Evolutionary conservation across 352 stramenopile species (phyloP).

Genomic region (Elongisporangium senticosum): DNA sequence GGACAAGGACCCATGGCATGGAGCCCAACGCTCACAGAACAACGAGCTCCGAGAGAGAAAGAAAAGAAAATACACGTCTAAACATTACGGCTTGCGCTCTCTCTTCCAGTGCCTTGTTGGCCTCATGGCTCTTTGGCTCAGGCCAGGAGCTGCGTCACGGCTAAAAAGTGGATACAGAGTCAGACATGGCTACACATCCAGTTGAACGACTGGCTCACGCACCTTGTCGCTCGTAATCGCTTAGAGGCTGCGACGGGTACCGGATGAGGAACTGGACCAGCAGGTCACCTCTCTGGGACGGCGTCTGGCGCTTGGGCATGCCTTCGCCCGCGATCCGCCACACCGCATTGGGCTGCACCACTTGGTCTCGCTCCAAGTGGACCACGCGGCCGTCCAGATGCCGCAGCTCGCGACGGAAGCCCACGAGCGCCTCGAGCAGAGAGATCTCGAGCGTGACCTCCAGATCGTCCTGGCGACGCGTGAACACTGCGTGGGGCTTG

Average conservation of each 20-base stretch:
- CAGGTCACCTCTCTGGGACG: slow-evolving; percentile 63
- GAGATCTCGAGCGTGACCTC: slow-evolving; percentile 89
- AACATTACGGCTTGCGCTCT: slow-evolving; percentile 18
- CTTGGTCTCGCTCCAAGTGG: slow-evolving; percentile 49
- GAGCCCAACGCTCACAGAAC: slow-evolving; percentile 11
- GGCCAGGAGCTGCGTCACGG: slow-evolving; percentile 10
- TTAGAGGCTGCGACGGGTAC: slow-evolving; percentile 74
- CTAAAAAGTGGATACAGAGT: slow-evolving; percentile 4
- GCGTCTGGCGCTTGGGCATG: slow-evolving; percentile 84
- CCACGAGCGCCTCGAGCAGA: slow-evolving; percentile 90
- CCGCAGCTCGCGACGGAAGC: slow-evolving; percentile 80
- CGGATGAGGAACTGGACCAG: slow-evolving; percentile 91
- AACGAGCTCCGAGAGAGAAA: slow-evolving; percentile 14
- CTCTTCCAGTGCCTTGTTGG: slow-evolving; percentile 1
- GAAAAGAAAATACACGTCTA: slow-evolving; percentile 25
- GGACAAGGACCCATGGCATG: slow-evolving; percentile 5
- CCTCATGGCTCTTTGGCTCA: slow-evolving; percentile 2
- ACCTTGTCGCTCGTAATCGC: slow-evolving; percentile 5
- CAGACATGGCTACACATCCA: background rate
- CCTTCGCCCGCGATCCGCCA: slow-evolving; percentile 83
- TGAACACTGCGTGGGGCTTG: slow-evolving; percentile 62
- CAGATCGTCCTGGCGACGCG: slow-evolving; percentile 87
- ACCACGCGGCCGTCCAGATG: slow-evolving; percentile 90
- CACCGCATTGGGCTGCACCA: slow-evolving; percentile 85
- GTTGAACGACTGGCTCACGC: background rate